Percentiles rank a stretch among this genome's conserved stretches.
These are phyloP conservation scores for Astragalus membranaceus DNA, from an alignment of 306 rosid species.

Conservation along the genomic window DNA sequence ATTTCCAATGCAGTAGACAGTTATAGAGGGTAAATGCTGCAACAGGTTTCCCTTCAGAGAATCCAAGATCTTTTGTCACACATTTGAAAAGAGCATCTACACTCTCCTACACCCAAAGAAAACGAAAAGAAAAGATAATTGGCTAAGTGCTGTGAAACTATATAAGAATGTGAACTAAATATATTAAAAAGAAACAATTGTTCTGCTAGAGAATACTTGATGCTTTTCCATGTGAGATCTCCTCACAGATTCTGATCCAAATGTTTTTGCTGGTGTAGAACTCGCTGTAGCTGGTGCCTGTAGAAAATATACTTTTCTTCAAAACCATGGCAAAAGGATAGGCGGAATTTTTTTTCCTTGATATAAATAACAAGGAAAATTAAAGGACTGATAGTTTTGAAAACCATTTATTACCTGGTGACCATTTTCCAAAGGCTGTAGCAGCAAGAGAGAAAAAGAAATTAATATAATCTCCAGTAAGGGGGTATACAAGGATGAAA, in stretches of 20 bases:
- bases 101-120: conserved; percentile 57
- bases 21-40: conserved; percentile 75
- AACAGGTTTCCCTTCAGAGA: conserved; percentile 79
- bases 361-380: conserved; percentile 18
- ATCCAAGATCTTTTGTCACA: conserved; percentile 61
- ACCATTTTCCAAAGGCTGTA: conserved; percentile 66
- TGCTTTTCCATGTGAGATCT: conserved; percentile 71
- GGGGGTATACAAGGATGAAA: not conserved
- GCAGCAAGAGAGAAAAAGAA: conserved; percentile 17
- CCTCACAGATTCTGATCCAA: conserved; percentile 54
- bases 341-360: not conserved
- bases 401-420: conserved; percentile 53
- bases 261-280: conserved; percentile 41
- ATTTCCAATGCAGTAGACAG: conserved; percentile 81
- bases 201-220: conserved; percentile 42
- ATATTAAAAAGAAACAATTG: conserved; percentile 1
- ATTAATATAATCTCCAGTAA: conserved; percentile 31
- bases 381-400: not conserved
- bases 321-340: conserved; percentile 13
- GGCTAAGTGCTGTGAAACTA: conserved; percentile 1
- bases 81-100: conserved; percentile 66
- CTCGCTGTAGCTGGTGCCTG: conserved; percentile 31
- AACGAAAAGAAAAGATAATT: conserved; percentile 6
- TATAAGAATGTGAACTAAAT: conserved; percentile 15
- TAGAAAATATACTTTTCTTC: conserved; percentile 16